A percentile compares a stretch with the other conserved stretches of the same genome.
These are phyloP conservation scores for Kurtzmaniella quercitrusa DNA, from an alignment of 1,139 yeast species.

Conservation along the genomic window DNA sequence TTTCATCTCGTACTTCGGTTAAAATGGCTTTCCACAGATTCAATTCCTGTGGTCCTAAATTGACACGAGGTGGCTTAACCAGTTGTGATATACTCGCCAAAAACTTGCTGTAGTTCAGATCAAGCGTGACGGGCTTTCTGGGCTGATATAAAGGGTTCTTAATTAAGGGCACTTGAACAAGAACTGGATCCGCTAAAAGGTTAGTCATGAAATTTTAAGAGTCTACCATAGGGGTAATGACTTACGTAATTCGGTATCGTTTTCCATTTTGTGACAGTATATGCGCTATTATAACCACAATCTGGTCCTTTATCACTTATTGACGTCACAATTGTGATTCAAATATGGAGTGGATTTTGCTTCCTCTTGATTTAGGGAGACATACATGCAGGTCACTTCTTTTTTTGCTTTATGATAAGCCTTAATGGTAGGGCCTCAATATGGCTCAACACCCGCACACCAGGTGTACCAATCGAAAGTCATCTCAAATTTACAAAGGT, in stretches of 20 bases:
- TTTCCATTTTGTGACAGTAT: slow-evolving; percentile 14
- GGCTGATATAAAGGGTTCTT: slow-evolving; percentile 53
- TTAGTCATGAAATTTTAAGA: slow-evolving; percentile 4
- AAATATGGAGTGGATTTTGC: background rate
- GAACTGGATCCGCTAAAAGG: slow-evolving; percentile 43
- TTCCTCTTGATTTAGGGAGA: background rate
- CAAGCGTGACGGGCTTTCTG: slow-evolving; percentile 55
- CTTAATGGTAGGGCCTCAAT: background rate
- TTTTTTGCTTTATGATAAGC: no score
- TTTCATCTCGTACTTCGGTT: slow-evolving; percentile 13
- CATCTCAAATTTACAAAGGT: background rate
- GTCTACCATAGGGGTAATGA: slow-evolving; percentile 1
- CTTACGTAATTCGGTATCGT: slow-evolving; percentile 20
- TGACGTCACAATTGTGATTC: no score
- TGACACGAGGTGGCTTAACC: slow-evolving; percentile 39
- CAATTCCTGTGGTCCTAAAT: slow-evolving; percentile 24
- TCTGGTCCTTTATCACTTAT: no score
- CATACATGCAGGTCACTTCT: background rate
- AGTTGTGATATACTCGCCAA: slow-evolving; percentile 31
- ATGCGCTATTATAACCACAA: no score
- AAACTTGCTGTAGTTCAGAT: slow-evolving; percentile 45
- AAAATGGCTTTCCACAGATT: slow-evolving; percentile 28
- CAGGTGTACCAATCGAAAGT: background rate
- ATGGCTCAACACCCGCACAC: background rate
- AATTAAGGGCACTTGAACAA: slow-evolving; percentile 56